Base-by-base conservation (phyloP, 2,329 filamentous ascomycete species). In the Akanthomyces muscarius region DNA sequence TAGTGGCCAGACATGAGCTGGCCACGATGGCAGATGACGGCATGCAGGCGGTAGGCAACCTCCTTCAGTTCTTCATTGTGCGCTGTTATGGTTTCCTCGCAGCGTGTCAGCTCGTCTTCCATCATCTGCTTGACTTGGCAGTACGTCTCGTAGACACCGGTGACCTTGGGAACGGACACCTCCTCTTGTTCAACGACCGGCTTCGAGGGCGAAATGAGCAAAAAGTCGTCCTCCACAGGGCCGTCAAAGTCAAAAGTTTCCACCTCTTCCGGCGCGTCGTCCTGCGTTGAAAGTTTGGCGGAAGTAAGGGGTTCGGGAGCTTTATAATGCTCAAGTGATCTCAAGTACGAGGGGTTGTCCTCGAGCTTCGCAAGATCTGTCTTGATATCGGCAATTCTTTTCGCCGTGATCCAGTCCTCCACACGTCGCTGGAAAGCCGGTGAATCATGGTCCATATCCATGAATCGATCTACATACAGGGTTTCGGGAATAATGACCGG, bases 1-100 rank as follows among this genome's bases (percentile, higher is more conserved):
- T 98, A 99, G 75, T 99, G 95, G 0, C 95, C 95, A 52, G 88
- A 88, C 51, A 81, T 83, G 47, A 88, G 82, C 68, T 81, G 80
- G 38, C 91, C 91, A 23, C 89, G 88, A 73, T 99, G 95, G 69
- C 97, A 94, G 71, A 99, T 96, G 38, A 97, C 90, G 0, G 94
- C 91, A 68, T 97, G 93, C 5, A 99, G 84, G 16, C 86, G 86
- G 73, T 98, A 99, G 13, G 88, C 85, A 53, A 91, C 79, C 30
- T 86, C 79, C 50, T 83, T 82, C 70, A 88, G 83, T 59, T 85
- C 82, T 4, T 80, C 80, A 70, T 70, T 64, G 51, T 72, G 69
- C 42, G 68, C 63, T 38, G 70, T 64, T 1, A 77, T 67, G 0
- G 63, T 66, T 28, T 68, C 63, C 50, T 75, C 70, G 25, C 70